Conservation (phyloP, 2,329 filamentous ascomycete species). For the Diplodia seriata region DNA sequence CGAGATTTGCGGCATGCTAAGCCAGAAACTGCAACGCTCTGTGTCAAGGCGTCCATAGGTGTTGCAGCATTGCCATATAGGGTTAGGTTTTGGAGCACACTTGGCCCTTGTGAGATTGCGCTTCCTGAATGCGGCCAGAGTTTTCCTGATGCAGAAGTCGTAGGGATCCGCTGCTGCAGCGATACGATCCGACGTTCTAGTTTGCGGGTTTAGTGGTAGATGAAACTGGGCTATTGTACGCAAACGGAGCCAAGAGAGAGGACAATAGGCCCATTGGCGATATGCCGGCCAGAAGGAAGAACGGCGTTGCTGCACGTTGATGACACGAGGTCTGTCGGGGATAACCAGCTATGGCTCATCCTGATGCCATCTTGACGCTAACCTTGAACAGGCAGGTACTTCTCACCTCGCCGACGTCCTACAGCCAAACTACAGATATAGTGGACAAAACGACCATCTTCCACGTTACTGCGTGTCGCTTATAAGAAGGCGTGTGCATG, state of each 20-base stretch:
- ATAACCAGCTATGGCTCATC: constrained; percentile 1
- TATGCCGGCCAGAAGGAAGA: no score
- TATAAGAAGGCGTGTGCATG: constrained; percentile 5
- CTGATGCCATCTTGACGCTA: constrained; percentile 4
- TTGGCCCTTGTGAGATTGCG: not conserved
- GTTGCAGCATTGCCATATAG: not conserved
- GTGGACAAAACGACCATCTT: not conserved
- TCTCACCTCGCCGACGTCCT: no score
- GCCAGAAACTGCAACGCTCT: not conserved
- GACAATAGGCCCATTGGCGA: no score
- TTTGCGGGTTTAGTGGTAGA: not conserved
- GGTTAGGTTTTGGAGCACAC: constrained; percentile 2
- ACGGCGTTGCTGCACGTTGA: not conserved
- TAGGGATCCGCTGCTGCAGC: not conserved
- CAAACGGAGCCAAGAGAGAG: not conserved
- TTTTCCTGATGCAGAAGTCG: constrained; percentile 7
- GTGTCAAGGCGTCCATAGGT: not conserved
- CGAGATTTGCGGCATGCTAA: not conserved
- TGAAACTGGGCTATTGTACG: not conserved
- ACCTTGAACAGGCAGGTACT: not conserved
- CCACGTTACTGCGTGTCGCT: not conserved
- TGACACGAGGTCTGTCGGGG: not conserved
- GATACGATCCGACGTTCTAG: not conserved
- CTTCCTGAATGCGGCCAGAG: not conserved
- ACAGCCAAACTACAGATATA: not conserved